These are phyloP conservation scores for Tetrapisispora phaffii DNA, from an alignment of 805 yeast genomes.

Conservation along the genomic window DNA sequence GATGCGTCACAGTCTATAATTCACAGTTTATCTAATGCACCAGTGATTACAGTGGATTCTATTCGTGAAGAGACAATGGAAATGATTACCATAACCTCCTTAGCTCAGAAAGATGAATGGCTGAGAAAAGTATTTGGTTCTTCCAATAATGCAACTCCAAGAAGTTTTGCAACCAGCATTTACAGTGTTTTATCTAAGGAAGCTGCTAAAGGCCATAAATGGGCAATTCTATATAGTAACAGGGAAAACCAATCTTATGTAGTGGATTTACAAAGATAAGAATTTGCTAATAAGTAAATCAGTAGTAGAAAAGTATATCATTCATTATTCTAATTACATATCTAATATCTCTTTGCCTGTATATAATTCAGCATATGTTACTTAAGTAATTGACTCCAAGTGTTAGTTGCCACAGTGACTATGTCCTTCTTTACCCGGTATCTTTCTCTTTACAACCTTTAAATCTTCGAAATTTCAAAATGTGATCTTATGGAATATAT, in stretches of 20 bases:
- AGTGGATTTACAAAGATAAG: conserved; percentile 52
- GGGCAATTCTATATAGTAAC: conserved; percentile 72
- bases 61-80: conserved; percentile 74
- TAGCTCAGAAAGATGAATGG: conserved; percentile 69
- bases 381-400: too few relatives aligned
- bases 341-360: too few relatives aligned
- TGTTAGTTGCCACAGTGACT: too few relatives aligned
- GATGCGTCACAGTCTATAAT: conserved; percentile 48
- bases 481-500: not conserved
- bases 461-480: not conserved
- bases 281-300: not conserved
- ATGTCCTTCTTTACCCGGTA: not conserved
- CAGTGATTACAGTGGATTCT: conserved; percentile 69
- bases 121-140: conserved; percentile 68
- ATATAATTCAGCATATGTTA: too few relatives aligned
- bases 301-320: too few relatives aligned
- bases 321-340: not conserved
- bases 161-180: conserved; percentile 68
- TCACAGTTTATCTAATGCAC: conserved; percentile 49
- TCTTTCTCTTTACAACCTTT: too few relatives aligned
- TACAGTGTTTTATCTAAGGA: conserved; percentile 68
- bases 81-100: conserved; percentile 66
- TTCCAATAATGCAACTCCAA: conserved; percentile 65
- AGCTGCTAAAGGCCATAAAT: conserved; percentile 54
- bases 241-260: conserved; percentile 63